A percentile compares a stretch with the other conserved stretches of the same genome.
Conservation (phyloP, 495 filamentous ascomycete species). For the Chlorociboria aeruginascens region DNA sequence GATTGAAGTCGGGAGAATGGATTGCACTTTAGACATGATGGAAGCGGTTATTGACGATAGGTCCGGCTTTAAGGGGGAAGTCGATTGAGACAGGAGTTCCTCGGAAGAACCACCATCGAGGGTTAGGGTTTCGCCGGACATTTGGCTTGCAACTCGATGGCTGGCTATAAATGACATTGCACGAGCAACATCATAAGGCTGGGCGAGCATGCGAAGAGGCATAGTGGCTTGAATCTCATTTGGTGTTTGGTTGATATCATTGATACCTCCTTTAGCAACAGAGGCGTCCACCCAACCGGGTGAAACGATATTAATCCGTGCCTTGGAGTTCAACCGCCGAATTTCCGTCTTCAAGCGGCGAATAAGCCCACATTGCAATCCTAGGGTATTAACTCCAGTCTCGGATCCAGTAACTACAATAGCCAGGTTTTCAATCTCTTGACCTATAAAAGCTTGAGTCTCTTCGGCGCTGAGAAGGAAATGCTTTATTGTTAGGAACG, state of each 20-base stretch:
- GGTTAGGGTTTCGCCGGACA: slow-evolving; percentile 40
- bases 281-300: slow-evolving; percentile 38
- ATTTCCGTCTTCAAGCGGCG: slow-evolving; percentile 44
- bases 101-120: slow-evolving; percentile 35
- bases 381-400: slow-evolving; percentile 33
- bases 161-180: slow-evolving; percentile 41
- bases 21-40: slow-evolving; percentile 5
- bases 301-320: slow-evolving; percentile 43
- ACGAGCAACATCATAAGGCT: slow-evolving; percentile 38
- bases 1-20: slow-evolving; percentile 5
- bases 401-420: slow-evolving; percentile 45
- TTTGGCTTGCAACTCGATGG: slow-evolving; percentile 39
- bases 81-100: slow-evolving; percentile 17
- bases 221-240: slow-evolving; percentile 35
- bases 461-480: slow-evolving; percentile 33
- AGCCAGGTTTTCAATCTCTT: slow-evolving; percentile 36
- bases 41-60: not conserved
- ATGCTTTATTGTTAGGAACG: slow-evolving; percentile 46
- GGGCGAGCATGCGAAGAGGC: slow-evolving; percentile 32
- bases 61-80: not conserved
- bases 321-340: slow-evolving; percentile 35
- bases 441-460: slow-evolving; percentile 22
- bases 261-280: slow-evolving; percentile 32
- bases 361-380: slow-evolving; percentile 42
- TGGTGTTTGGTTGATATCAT: slow-evolving; percentile 35